phyloP scores from a whole-genome alignment of 2,329 filamentous ascomycete genomes.

The Tolypocladium cylindrosporum region DNA sequence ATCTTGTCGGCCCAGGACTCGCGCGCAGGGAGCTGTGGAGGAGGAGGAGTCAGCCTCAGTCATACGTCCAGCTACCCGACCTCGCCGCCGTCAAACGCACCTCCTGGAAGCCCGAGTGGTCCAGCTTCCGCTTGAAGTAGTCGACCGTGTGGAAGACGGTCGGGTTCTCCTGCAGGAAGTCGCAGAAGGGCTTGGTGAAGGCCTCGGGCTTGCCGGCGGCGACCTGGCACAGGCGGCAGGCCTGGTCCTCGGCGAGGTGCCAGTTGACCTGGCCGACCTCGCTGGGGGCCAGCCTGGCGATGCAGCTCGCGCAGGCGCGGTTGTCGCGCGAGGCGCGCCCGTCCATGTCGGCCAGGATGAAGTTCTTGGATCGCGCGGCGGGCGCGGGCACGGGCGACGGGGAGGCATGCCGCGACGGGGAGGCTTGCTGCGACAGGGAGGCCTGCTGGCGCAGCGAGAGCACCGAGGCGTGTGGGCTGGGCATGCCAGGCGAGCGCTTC shows the following conservation, averaged over 20 bases:
- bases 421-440: constrained; percentile 12
- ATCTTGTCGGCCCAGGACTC: constrained; percentile 67
- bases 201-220: constrained; percentile 41
- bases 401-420: too few relatives aligned
- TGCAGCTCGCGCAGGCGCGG: constrained; percentile 27
- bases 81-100: constrained; percentile 28
- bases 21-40: constrained; percentile 58
- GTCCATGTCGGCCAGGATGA: constrained; percentile 34
- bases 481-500: constrained; percentile 30
- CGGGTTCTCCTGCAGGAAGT: constrained; percentile 82
- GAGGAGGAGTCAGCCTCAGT: not conserved
- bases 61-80: not conserved
- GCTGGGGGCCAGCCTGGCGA: constrained; percentile 19
- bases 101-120: constrained; percentile 62
- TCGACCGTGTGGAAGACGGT: constrained; percentile 88
- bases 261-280: constrained; percentile 22
- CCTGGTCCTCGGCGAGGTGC: constrained; percentile 12
- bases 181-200: constrained; percentile 75
- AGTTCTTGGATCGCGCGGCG: constrained; percentile 26
- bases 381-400: constrained; percentile 7
- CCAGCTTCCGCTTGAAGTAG: constrained; percentile 65
- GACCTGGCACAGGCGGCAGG: constrained; percentile 27
- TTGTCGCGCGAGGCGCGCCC: constrained; percentile 21
- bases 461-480: constrained; percentile 32
- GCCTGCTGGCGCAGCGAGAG: constrained; percentile 33